Percentiles rank a stretch among this genome's conserved stretches.
These are phyloP conservation scores for Aspergillus conjunctus DNA, from an alignment of 495 filamentous ascomycete genomes.

Conservation along the genomic window DNA sequence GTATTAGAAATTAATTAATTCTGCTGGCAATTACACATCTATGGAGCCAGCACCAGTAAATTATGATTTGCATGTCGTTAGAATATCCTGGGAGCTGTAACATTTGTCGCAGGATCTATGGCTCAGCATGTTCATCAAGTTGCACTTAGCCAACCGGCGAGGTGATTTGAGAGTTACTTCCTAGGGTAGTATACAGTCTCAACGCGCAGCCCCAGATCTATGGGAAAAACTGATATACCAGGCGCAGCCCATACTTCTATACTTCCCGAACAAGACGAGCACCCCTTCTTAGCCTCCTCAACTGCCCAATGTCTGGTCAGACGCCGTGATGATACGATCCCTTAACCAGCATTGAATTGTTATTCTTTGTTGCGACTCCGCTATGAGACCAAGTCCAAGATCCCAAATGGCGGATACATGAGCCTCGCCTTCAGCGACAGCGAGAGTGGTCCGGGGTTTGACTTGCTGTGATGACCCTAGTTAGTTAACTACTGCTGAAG, in stretches of 20 bases:
- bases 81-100: no score
- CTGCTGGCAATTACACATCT: no score
- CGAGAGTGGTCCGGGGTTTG: neutral
- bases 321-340: neutral
- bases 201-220: neutral
- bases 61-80: no score
- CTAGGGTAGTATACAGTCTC: no score
- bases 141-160: no score
- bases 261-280: neutral
- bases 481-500: neutral
- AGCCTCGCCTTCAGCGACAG: neutral
- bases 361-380: neutral
- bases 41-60: no score
- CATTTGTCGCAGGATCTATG: no score
- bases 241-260: neutral
- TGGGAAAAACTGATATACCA: neutral
- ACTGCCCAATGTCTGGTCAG: neutral
- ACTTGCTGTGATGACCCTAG: neutral
- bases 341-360: neutral
- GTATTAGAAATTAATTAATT: no score
- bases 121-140: no score
- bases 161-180: no score
- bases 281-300: neutral
- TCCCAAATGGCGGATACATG: neutral
- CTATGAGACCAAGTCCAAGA: neutral